Conservation (phyloP, 2,329 filamentous ascomycete species). For the Aureobasidium sp. region DNA sequence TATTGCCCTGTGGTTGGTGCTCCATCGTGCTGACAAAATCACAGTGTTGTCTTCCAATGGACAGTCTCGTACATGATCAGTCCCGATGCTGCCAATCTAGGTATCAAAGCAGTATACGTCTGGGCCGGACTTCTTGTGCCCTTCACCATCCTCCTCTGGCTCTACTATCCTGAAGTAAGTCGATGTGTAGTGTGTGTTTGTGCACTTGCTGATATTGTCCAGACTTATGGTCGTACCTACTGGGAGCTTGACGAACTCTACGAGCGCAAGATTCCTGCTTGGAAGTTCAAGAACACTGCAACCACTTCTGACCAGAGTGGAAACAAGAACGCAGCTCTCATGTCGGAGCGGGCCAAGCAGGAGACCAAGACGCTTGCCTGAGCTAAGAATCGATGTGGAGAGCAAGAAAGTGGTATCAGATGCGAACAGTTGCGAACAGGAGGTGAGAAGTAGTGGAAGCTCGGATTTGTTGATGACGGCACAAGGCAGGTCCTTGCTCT, state of each 20-base stretch:
- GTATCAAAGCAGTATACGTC: slow-evolving; percentile 18
- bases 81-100: slow-evolving; percentile 18
- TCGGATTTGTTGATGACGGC: background rate
- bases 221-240: slow-evolving; percentile 19
- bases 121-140: slow-evolving; percentile 17
- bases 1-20: background rate
- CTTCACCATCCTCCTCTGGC: slow-evolving; percentile 17
- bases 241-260: slow-evolving; percentile 21
- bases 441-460: too few relatives aligned
- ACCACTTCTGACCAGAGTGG: slow-evolving; percentile 3
- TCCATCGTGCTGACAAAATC: background rate
- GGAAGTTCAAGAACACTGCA: slow-evolving; percentile 18
- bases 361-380: background rate
- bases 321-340: background rate
- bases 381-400: too few relatives aligned
- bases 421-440: too few relatives aligned
- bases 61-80: slow-evolving; percentile 18
- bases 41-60: slow-evolving; percentile 19
- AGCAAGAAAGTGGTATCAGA: too few relatives aligned
- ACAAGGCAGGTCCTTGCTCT: background rate
- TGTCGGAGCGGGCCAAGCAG: slow-evolving; percentile 1
- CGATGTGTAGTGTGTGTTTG: background rate
- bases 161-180: slow-evolving; percentile 18
- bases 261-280: slow-evolving; percentile 20
- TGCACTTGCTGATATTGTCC: background rate